These are phyloP conservation scores for Rhizomucor pusillus DNA, from an alignment of 371 early-diverging fungal species.

Conservation along the genomic window DNA sequence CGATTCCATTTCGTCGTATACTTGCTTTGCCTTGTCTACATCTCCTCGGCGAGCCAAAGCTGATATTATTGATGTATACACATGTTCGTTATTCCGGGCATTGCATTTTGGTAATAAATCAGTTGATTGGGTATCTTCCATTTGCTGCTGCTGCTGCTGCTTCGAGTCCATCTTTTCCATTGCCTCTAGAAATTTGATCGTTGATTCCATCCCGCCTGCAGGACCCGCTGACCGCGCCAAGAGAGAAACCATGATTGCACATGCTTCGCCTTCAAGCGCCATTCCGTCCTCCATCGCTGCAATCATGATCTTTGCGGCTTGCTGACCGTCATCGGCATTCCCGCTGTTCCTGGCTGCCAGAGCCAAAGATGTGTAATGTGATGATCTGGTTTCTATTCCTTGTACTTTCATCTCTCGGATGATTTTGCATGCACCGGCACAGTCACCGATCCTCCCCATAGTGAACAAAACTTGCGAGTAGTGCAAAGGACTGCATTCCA, in stretches of 20 bases:
- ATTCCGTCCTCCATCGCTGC: conserved; percentile 19
- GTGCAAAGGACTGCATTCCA: conserved; percentile 9
- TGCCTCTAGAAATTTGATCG: conserved; percentile 26
- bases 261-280: conserved; percentile 20
- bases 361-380: conserved; percentile 35
- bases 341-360: conserved; percentile 16
- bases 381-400: conserved; percentile 7
- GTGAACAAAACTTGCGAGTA: conserved; percentile 35
- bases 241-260: conserved; percentile 23
- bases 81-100: conserved; percentile 27
- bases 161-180: conserved; percentile 11
- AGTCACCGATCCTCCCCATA: conserved; percentile 26
- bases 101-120: no score
- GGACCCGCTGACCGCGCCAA: conserved; percentile 14
- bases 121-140: no score
- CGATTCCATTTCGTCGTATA: conserved; percentile 36
- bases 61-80: conserved; percentile 44
- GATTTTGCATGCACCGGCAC: conserved; percentile 17
- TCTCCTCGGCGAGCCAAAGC: conserved; percentile 34
- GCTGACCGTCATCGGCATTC: conserved; percentile 3
- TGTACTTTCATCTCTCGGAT: conserved; percentile 17
- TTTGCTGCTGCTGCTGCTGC: conserved; percentile 3
- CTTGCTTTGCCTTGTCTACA: conserved; percentile 20
- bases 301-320: conserved; percentile 18
- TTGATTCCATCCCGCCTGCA: conserved; percentile 5